Evolutionary conservation across 1,139 yeast genomes (phyloP), one percentile per base, ranked within the genome.

Genomic region (Pichia sp.): DNA sequence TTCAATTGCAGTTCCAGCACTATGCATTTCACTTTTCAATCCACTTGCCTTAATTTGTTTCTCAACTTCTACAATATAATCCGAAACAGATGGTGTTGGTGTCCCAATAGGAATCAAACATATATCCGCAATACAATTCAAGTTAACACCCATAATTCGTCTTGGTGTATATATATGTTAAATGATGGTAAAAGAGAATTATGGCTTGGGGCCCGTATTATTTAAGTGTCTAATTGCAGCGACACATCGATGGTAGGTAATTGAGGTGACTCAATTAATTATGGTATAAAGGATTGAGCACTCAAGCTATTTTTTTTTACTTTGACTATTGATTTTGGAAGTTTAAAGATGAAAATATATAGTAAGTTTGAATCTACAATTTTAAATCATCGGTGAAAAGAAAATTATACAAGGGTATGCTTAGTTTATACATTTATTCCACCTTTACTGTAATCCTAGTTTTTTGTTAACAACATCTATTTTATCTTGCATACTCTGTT

Each of bases 1-100:
- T 53, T 83, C 84, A 54, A 85, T 81, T 5, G 95, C 84, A 9
- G 95, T 86, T 5, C 95, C 95, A 1, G 95, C 95, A 50, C 91
- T 80, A 61, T 86, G 95, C 49, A 86, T 66, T 1, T 84, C 77
- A 44, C 82, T 77, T 40, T 76, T 70, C 41, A 86, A 66, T 5
- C 73, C 77, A 17, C 84, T 75, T 12, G 68, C 69, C 43, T 79
- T 69, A 22, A 86, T 77, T 39, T 77, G 61, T 35, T 71, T 66
- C 45, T 86, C 88, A 32, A 83, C 77, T 36, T 72, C 68, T 14
- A 93, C 77, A 31, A 86, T 78, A 53, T 84, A 85, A 52, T 81
- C 84, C 4, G 93, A 83, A 1, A 85, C 89, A 4, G 94, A 84
- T 2, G 91, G 77, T 1, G 72, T 64, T 1, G 71, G 74, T 1